Conservation (phyloP, 2,329 filamentous ascomycete species). For the Penicillium corylophilum region DNA sequence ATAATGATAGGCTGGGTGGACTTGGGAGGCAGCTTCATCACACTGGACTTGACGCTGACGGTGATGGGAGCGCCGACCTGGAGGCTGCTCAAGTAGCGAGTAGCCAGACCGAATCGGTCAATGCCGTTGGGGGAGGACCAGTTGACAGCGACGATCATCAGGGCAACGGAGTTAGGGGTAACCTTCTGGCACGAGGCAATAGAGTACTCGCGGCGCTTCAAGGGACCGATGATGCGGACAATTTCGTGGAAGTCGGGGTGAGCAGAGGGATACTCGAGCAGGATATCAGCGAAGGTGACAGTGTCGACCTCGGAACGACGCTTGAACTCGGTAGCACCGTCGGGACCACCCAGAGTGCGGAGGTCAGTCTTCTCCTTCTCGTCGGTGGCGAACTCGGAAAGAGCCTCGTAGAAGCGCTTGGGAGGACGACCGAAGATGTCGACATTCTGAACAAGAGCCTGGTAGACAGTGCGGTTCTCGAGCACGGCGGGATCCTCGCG, state of each 20-base stretch:
- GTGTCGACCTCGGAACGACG: slow-evolving; percentile 86
- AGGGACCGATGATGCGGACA: slow-evolving; percentile 77
- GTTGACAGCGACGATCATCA: slow-evolving; percentile 96
- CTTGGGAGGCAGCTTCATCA: slow-evolving; percentile 94
- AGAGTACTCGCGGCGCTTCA: slow-evolving; percentile 98
- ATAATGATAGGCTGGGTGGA: slow-evolving; percentile 95
- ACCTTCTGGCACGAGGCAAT: slow-evolving; percentile 97
- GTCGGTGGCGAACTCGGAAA: slow-evolving; percentile 82
- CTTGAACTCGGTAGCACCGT: slow-evolving; percentile 89
- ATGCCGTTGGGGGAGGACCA: slow-evolving; percentile 89
- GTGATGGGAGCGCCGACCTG: slow-evolving; percentile 75
- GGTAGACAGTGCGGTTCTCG: slow-evolving; percentile 89
- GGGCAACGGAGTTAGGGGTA: slow-evolving; percentile 79
- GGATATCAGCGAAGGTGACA: slow-evolving; percentile 83
- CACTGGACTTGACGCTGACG: slow-evolving; percentile 93
- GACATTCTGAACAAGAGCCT: slow-evolving; percentile 85
- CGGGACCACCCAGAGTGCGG: slow-evolving; percentile 69
- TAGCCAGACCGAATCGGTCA: slow-evolving; percentile 88
- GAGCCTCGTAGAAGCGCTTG: slow-evolving; percentile 94
- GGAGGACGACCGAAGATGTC: slow-evolving; percentile 96
- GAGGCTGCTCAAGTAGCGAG: slow-evolving; percentile 79
- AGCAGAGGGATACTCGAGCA: slow-evolving; percentile 86
- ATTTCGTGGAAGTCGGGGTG: slow-evolving; percentile 87
- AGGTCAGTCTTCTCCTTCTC: slow-evolving; percentile 80
- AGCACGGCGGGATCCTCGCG: slow-evolving; percentile 72